Percentiles rank a stretch among this genome's conserved stretches.
These are phyloP conservation scores for Paecilomyces sp. DNA, from an alignment of 2,329 filamentous ascomycete species.

Conservation along the genomic window DNA sequence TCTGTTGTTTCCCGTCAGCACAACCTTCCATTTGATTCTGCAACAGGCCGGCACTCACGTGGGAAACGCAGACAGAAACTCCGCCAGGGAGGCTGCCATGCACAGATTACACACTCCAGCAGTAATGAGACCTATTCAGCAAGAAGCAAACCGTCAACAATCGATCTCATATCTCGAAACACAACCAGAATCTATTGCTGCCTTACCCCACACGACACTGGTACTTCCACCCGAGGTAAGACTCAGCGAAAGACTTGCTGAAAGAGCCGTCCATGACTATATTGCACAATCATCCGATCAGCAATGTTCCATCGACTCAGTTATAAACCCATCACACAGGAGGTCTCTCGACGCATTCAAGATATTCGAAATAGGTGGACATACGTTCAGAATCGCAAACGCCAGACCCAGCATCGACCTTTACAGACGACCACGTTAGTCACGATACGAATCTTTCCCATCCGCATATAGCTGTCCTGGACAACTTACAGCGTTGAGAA, in stretches of 20 bases:
- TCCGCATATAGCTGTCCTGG: not conserved
- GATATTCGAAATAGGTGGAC: constrained; percentile 2
- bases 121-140: constrained; percentile 38
- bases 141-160: not conserved
- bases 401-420: constrained; percentile 55
- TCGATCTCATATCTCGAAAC: not conserved
- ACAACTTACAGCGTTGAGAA: constrained; percentile 43
- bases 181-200: not conserved
- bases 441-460: not conserved
- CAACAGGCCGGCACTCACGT: constrained; percentile 25
- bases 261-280: constrained; percentile 54
- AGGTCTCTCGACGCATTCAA: not conserved
- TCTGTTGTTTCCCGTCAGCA: constrained; percentile 7
- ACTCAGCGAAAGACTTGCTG: constrained; percentile 51
- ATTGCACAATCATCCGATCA: constrained; percentile 1
- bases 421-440: not conserved
- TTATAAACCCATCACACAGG: not conserved
- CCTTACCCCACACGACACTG: constrained; percentile 64
- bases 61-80: constrained; percentile 61
- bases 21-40: not conserved
- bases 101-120: constrained; percentile 64
- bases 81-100: constrained; percentile 61
- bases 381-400: constrained; percentile 54
- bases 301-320: not conserved
- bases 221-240: constrained; percentile 65